A percentile compares a stretch with the other conserved stretches of the same genome.
Evolutionary conservation across 1,284 basidiomycete species (phyloP).

Genomic region (Trichosporon sp.): DNA sequence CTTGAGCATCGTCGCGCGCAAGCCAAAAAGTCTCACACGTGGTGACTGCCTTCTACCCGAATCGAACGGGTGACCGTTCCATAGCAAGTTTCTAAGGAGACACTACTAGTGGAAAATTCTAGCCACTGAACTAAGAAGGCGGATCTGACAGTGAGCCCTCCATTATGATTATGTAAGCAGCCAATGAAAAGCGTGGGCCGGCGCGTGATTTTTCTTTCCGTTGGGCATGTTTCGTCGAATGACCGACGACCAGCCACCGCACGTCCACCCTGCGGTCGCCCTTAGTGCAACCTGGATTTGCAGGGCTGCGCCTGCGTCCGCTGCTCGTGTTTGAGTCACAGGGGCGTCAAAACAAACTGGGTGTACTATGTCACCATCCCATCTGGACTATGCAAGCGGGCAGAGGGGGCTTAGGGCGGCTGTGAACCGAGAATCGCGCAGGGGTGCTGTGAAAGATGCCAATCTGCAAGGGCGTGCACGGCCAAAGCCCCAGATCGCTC

Average conservation of each 20-base stretch:
- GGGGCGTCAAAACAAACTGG: neutral
- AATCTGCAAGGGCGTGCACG: neutral
- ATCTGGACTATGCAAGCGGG: neutral
- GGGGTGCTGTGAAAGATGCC: neutral
- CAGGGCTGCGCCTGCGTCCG: constrained; percentile 2
- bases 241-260: constrained; percentile 15
- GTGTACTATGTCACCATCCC: neutral
- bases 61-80: constrained; percentile 19
- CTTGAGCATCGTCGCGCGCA: neutral
- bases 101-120: constrained; percentile 18
- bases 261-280: neutral
- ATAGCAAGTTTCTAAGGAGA: neutral
- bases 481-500: constrained; percentile 16
- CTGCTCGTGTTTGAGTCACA: neutral
- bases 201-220: constrained; percentile 8
- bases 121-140: constrained; percentile 20
- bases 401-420: neutral
- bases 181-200: neutral
- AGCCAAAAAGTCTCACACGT: neutral
- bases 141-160: too few species aligned
- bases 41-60: constrained; percentile 18
- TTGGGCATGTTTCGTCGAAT: neutral
- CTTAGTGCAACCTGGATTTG: neutral
- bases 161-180: neutral
- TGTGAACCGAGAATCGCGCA: neutral